Evolutionary conservation across 2,329 filamentous ascomycete species (phyloP), one percentile per base, ranked within the genome.

Genomic region (Xylaria sp.): DNA sequence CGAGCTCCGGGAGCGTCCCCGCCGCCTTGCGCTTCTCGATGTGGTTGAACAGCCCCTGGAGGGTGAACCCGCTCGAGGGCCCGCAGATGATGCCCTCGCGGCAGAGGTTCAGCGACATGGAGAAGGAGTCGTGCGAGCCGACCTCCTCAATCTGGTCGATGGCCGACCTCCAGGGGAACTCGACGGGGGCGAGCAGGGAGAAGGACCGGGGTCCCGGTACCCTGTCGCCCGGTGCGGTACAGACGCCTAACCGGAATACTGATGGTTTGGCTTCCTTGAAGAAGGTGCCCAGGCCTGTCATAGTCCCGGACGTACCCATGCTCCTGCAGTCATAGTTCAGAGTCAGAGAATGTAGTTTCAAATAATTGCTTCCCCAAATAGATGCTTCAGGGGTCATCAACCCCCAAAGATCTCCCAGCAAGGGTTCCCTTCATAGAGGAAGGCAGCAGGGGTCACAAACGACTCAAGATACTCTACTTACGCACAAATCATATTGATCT

Each of bases 31-130:
- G 71, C 54, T 76, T 79, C 47, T 77, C 72, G 1, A 85, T 63
- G 58, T 78, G 77, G 39, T 82, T 73, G 56, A 76, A 76, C 2
- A 82, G 64, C 9, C 84, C 81, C 50, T 76, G 62, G 1, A 87
- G 69, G 48, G 81, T 84, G 62, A 85, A 81, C 0, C 84, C 84
- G 0, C 82, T 86, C 0, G 82, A 85, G 0, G 84, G 84, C 0
- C 84, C 84, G 39, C 79, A 83, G 6, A 87, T 73, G 6, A 87
- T 67, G 0, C 84, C 84, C 46, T 85, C 72, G 1, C 84, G 75
- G 20, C 76, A 83, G 1, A 87, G 70, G 11, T 79, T 70, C 22
- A 86, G 64, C 0, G 82, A 86, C 7, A 80, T 56, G 0, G 72
- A 69, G 63, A 77, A 86, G 0, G 83, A 81, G 37, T 83, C 78